Conservation (phyloP, 2,329 filamentous ascomycete genomes). For the Leptodontidium sp. region DNA sequence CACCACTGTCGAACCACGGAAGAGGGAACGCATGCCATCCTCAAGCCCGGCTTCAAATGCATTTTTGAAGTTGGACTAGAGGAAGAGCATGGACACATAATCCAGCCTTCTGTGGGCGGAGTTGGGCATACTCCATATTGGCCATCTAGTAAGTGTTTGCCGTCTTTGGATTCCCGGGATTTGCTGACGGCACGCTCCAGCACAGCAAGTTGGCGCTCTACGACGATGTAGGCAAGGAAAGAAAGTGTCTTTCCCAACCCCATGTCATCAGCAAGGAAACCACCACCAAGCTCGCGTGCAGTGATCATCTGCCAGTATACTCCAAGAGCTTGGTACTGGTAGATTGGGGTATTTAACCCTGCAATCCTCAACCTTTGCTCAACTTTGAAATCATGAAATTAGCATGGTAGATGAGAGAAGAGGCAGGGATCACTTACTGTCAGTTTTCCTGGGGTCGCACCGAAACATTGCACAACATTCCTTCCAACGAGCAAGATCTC, state of each 20-base stretch:
- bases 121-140: conserved; percentile 21
- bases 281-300: conserved; percentile 63
- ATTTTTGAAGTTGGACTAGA: conserved; percentile 32
- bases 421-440: not conserved
- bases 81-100: conserved; percentile 34
- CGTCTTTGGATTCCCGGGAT: conserved; percentile 13
- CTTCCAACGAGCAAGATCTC: conserved; percentile 23
- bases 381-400: not conserved
- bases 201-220: conserved; percentile 36
- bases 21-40: conserved; percentile 35
- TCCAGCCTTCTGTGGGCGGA: conserved; percentile 27
- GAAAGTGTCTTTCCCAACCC: conserved; percentile 63
- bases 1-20: conserved; percentile 33
- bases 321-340: conserved; percentile 38
- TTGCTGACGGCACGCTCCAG: conserved; percentile 28
- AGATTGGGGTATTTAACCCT: conserved; percentile 33
- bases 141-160: conserved; percentile 22
- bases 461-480: conserved; percentile 37
- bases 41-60: conserved; percentile 29
- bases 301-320: conserved; percentile 39
- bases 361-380: conserved; percentile 26
- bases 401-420: not conserved
- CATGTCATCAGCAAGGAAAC: conserved; percentile 64
- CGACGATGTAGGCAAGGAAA: conserved; percentile 53
- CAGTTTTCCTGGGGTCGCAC: conserved; percentile 24